Evolutionary conservation across 2,329 filamentous ascomycete species (phyloP), one percentile per base, ranked within the genome.

Genomic region (Magnaporthales sp.): DNA sequence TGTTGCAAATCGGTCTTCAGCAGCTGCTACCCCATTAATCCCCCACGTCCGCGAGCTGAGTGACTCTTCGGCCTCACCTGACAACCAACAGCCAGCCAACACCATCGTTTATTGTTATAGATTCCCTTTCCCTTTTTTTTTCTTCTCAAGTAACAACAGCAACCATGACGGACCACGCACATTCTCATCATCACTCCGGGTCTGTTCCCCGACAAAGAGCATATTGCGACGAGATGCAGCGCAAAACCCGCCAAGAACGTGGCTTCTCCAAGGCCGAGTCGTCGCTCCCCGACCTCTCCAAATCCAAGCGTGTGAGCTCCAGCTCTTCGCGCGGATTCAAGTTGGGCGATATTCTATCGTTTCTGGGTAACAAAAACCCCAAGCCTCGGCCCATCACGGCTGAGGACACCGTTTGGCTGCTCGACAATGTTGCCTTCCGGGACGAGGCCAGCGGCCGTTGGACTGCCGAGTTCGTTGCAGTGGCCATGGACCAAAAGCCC

Each of bases 401-500:
- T 19, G 78, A 85, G 54, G 90, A 97, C 75, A 87, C 86, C 15
- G 88, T 97, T 56, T 97, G 94, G 94, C 80, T 97, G 8, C 81
- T 97, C 63, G 93, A 98, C 79, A 97, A 95, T 73, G 94, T 91
- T 2, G 93, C 93, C 4, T 94, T 90, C 75, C 86, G 86, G 68
- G 77, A 80, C 62, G 73, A 78, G 22, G 63, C 46, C 11, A 29
- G 32, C 15, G 79, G 78, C 66, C 76, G 74, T 65, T 97, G 93
- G 92, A 83, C 91, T 73, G 90, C 90, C 29, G 92, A 97, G 74
- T 93, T 93, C 69, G 88, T 96, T 0, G 87, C 90, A 2, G 91
- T 91, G 61, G 91, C 92, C 67, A 96, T 97, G 72, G 86, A 90
- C 69, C 87, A 88, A 72, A 81, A 91, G 71, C 86, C 88, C 5